These are phyloP conservation scores for Neonectria ditissima DNA, from an alignment of 2,329 filamentous ascomycete genomes.

Conservation along the genomic window DNA sequence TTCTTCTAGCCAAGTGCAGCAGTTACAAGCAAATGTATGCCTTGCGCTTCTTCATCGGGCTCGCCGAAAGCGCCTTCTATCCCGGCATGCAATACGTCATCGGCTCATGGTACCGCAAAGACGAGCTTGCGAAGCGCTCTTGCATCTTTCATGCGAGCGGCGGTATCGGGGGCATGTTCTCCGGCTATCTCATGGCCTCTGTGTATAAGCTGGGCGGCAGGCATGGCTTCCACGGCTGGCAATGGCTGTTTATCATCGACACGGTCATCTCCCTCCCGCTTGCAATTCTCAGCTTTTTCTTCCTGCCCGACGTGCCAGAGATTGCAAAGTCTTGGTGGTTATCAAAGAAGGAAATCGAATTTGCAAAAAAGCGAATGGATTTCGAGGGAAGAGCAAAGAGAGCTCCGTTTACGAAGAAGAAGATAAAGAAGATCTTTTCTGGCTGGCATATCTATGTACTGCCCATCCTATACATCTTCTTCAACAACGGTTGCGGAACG, in stretches of 20 bases:
- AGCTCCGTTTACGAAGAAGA: constrained; percentile 56
- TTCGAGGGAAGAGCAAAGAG: constrained; percentile 58
- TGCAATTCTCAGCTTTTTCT: constrained; percentile 46
- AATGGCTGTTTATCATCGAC: constrained; percentile 51
- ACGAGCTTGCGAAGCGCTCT: constrained; percentile 56
- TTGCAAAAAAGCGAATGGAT: constrained; percentile 47
- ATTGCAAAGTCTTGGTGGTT: constrained; percentile 44
- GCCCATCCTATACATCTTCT: constrained; percentile 69
- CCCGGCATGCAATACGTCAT: constrained; percentile 53
- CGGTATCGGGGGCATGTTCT: constrained; percentile 41
- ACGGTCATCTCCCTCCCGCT: constrained; percentile 50
- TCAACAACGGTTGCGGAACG: constrained; percentile 67
- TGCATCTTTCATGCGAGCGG: constrained; percentile 53
- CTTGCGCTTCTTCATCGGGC: constrained; percentile 57
- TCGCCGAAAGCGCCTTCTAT: constrained; percentile 52
- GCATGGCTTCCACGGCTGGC: constrained; percentile 60
- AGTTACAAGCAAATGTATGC: constrained; percentile 50
- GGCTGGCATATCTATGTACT: constrained; percentile 74
- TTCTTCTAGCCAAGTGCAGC: constrained; percentile 43
- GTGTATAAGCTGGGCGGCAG: constrained; percentile 56
- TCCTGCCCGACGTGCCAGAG: constrained; percentile 47
- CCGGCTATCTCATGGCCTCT: constrained; percentile 47
- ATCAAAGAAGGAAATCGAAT: constrained; percentile 37
- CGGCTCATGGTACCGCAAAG: constrained; percentile 57
- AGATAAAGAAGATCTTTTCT: constrained; percentile 69